phyloP scores from a whole-genome alignment of 257 asterid genomes.

The Rubia yunnanensis region DNA sequence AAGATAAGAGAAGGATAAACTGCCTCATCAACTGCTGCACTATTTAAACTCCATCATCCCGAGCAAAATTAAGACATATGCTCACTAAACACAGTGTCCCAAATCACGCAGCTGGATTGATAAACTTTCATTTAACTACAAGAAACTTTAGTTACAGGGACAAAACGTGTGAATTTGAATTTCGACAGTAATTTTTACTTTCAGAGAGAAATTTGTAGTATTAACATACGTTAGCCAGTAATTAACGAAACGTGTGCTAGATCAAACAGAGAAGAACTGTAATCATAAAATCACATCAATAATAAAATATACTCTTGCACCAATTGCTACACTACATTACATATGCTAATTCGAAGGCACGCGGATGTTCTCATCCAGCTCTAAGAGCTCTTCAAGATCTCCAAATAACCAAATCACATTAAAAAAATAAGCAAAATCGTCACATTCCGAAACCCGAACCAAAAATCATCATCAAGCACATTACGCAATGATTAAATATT shows the following conservation, averaged over 20 bases:
- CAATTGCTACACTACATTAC: neutral
- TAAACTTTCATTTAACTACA: neutral
- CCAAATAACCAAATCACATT: neutral
- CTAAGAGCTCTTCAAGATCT: no score
- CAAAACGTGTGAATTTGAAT: no score
- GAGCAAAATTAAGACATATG: neutral
- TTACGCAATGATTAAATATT: neutral
- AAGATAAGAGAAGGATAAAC: neutral
- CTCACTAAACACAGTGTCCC: neutral
- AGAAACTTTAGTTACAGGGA: no score
- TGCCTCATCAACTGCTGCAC: neutral
- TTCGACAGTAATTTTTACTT: no score
- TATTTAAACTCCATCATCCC: neutral
- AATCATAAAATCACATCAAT: neutral
- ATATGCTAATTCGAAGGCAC: neutral
- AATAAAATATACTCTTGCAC: neutral
- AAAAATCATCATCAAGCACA: neutral
- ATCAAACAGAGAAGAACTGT: neutral
- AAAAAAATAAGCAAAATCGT: neutral
- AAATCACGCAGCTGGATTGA: neutral
- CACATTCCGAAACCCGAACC: neutral
- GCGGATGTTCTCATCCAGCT: neutral
- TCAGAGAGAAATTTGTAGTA: neutral
- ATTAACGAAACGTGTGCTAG: neutral
- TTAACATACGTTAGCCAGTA: neutral